Conservation (phyloP, 352 stramenopile species). For the Pythium biforme region DNA sequence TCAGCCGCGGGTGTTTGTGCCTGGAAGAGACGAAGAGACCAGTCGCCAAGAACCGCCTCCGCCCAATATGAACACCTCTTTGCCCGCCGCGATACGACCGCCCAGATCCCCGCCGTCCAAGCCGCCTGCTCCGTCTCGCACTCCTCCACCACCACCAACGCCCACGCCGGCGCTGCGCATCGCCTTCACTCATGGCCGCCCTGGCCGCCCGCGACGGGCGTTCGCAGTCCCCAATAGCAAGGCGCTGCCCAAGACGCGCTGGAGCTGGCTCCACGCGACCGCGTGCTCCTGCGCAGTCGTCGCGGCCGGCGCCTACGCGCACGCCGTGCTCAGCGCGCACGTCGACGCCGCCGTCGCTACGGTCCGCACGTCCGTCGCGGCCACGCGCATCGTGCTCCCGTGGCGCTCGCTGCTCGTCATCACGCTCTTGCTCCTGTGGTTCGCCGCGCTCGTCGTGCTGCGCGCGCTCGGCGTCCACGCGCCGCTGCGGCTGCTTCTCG, state of each 20-base stretch:
- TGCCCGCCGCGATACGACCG: no score
- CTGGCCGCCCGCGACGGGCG: background rate
- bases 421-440: conserved; percentile 42
- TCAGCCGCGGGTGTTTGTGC: background rate
- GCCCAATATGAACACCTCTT: no score
- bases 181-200: conserved; percentile 2
- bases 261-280: conserved; percentile 75
- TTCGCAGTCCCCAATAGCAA: background rate
- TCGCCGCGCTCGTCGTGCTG: conserved; percentile 43
- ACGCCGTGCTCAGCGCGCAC: conserved; percentile 35
- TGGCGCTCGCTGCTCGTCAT: conserved; percentile 48
- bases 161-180: background rate
- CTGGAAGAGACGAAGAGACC: conserved; percentile 4
- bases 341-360: background rate
- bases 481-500: background rate
- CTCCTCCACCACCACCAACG: no score
- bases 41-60: no score
- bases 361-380: background rate
- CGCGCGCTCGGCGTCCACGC: conserved; percentile 36
- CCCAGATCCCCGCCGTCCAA: no score
- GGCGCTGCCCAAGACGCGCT: conserved; percentile 22
- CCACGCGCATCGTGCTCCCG: conserved; percentile 30
- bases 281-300: conserved; percentile 68
- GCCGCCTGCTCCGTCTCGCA: background rate
- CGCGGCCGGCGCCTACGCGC: conserved; percentile 68